These are phyloP conservation scores for Recurvomyces mirabilis DNA, from an alignment of 495 filamentous ascomycete genomes.

Conservation along the genomic window DNA sequence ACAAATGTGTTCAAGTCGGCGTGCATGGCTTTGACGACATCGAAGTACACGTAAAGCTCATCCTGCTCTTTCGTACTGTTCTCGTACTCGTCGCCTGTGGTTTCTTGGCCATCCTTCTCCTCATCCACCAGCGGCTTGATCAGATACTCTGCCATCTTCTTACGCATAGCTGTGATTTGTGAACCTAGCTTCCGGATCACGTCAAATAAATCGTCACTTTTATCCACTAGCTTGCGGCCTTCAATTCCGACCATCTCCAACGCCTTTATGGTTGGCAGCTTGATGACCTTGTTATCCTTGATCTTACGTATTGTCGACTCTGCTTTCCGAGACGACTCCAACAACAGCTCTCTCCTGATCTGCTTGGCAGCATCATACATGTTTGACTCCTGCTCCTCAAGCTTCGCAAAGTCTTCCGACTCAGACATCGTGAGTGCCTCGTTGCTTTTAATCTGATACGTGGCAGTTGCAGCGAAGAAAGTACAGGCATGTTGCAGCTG, in stretches of 20 bases:
- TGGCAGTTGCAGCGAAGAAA: conserved; percentile 76
- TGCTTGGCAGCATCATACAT: conserved; percentile 66
- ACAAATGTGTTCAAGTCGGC: conserved; percentile 68
- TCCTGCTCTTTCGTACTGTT: conserved; percentile 78
- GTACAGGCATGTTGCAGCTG: conserved; percentile 71
- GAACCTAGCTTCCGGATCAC: conserved; percentile 58
- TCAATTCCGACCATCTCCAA: conserved; percentile 50
- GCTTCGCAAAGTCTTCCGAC: conserved; percentile 49
- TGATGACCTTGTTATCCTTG: conserved; percentile 43
- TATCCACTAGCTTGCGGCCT: conserved; percentile 43
- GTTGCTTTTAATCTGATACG: conserved; percentile 70
- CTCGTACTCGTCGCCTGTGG: conserved; percentile 81
- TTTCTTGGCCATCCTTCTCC: conserved; percentile 60
- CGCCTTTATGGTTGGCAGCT: conserved; percentile 49
- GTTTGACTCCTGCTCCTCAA: conserved; percentile 59
- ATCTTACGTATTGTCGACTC: conserved; percentile 42
- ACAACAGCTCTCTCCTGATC: conserved; percentile 64
- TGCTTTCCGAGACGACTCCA: conserved; percentile 21
- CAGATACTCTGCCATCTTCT: conserved; percentile 56
- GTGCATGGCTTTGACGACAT: conserved; percentile 60
- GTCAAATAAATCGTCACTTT: conserved; percentile 41
- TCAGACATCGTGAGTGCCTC: conserved; percentile 47
- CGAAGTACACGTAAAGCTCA: conserved; percentile 70
- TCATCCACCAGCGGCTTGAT: conserved; percentile 69
- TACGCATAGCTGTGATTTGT: conserved; percentile 61